Percentiles rank a stretch among this genome's conserved stretches.
Evolutionary conservation across 2,329 filamentous ascomycete genomes (phyloP).

Genomic region (Parastagonospora nodorum): DNA sequence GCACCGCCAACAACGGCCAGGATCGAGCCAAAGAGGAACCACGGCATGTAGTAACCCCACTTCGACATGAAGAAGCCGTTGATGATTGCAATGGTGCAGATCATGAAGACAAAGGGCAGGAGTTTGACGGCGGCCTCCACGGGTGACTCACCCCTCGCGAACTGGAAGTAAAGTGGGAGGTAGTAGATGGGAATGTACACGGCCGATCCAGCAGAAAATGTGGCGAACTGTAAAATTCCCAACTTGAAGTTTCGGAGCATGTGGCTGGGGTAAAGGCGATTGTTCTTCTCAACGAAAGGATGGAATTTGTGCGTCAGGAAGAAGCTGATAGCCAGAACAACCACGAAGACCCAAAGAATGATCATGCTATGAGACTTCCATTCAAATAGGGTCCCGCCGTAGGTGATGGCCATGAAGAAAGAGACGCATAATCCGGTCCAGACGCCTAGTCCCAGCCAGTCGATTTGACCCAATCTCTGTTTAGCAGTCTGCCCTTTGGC

Average conservation of each 20-base stretch:
- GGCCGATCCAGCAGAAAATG: not conserved
- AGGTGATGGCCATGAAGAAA: slow-evolving; percentile 56
- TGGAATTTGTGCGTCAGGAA: slow-evolving; percentile 52
- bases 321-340: slow-evolving; percentile 50
- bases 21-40: slow-evolving; percentile 17
- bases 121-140: slow-evolving; percentile 25
- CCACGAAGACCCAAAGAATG: slow-evolving; percentile 52
- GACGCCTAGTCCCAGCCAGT: slow-evolving; percentile 50
- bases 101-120: slow-evolving; percentile 27
- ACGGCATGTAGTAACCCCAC: slow-evolving; percentile 20
- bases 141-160: slow-evolving; percentile 18
- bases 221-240: not conserved
- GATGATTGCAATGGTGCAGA: slow-evolving; percentile 10
- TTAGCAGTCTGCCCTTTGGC: not conserved
- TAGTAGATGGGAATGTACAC: slow-evolving; percentile 19
- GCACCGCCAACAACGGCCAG: slow-evolving; percentile 15
- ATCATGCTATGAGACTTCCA: slow-evolving; percentile 55
- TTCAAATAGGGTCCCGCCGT: slow-evolving; percentile 55
- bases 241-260: slow-evolving; percentile 41
- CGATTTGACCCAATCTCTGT: slow-evolving; percentile 4
- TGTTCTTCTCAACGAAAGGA: slow-evolving; percentile 17
- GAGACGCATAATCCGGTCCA: slow-evolving; percentile 47
- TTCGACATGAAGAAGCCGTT: slow-evolving; percentile 21
- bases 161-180: slow-evolving; percentile 34
- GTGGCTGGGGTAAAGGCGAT: slow-evolving; percentile 57